These are phyloP conservation scores for Neurospora africana DNA, from an alignment of 495 filamentous ascomycete species.

Conservation along the genomic window DNA sequence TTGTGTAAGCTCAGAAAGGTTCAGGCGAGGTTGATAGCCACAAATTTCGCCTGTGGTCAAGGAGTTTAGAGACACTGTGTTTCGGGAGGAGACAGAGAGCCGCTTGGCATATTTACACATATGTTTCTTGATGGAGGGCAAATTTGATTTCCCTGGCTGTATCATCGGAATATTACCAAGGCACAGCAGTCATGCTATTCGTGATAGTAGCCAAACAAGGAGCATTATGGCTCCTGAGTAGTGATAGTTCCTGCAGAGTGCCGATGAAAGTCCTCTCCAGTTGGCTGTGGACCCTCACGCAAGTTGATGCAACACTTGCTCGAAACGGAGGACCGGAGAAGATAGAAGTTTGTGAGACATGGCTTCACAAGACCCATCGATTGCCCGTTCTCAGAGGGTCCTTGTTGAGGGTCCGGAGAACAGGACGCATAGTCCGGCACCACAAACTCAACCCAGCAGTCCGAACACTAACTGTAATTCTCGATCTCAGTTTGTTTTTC, in stretches of 20 bases:
- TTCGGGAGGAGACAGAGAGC: neutral
- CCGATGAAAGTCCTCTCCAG: neutral
- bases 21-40: neutral
- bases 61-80: neutral
- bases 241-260: neutral
- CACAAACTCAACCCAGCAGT: neutral
- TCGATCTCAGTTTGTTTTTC: neutral
- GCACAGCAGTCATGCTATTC: neutral
- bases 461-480: neutral
- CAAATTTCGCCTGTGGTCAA: neutral
- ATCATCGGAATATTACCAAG: neutral
- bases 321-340: neutral
- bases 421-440: neutral
- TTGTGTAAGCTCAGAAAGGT: neutral
- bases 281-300: neutral
- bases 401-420: neutral
- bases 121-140: neutral
- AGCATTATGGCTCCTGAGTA: neutral
- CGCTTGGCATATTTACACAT: neutral
- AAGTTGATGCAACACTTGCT: neutral
- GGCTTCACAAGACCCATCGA: neutral
- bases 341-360: neutral
- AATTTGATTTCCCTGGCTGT: neutral
- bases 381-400: neutral
- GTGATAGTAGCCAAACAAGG: neutral